Evolutionary conservation across 2,329 filamentous ascomycete species (phyloP), one percentile per base, ranked within the genome.

Genomic region (Arthroderma uncinatum): DNA sequence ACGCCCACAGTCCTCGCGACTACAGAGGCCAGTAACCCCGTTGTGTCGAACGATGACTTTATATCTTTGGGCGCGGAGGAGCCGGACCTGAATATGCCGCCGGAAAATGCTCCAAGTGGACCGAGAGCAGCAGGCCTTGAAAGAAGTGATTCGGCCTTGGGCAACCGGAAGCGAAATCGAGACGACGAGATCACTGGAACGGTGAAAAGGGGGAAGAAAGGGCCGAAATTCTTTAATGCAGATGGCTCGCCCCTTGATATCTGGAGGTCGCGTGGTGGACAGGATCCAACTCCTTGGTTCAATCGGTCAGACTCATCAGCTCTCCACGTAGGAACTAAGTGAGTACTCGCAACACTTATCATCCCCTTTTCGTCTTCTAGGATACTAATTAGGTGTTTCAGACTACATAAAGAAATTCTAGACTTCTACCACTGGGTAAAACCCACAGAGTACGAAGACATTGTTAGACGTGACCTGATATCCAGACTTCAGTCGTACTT

Each of bases 391-490:
- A 19, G 2, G 16, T 1, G 12, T 50, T n/a, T 62, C n/a, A 90
- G 88, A 70, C 75, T 98, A 25, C 90, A 97, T 70, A 89, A 90
- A 66, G 93, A 98, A 71, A 84, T 97, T 44, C 75, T 87, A 30
- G 88, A 94, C 64, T 97, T 96, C 68, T 94, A 91, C 68, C 78
- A 91, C 36, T 94, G 85, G 68, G 86, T 95, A 33, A 83, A 80
- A 61, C 93, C 93, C 2, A 80, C 82, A 48, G 71, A 80, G 2
- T 93, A 87, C 64, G 93, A 98, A 71, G 79, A 90, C 60, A 75
- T 78, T 2, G 82, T 95, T 56, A 87, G 93, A 8, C 72, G 79
- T 19, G 80, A 87, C 50, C 74, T 98, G 12, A 79, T 97, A 34
- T 73, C 82, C 2, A 83, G 89, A 16, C 76, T 97, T 1, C 77